These are phyloP conservation scores for Cercospora citrullina DNA, from an alignment of 2,329 filamentous ascomycete genomes.

Conservation along the genomic window DNA sequence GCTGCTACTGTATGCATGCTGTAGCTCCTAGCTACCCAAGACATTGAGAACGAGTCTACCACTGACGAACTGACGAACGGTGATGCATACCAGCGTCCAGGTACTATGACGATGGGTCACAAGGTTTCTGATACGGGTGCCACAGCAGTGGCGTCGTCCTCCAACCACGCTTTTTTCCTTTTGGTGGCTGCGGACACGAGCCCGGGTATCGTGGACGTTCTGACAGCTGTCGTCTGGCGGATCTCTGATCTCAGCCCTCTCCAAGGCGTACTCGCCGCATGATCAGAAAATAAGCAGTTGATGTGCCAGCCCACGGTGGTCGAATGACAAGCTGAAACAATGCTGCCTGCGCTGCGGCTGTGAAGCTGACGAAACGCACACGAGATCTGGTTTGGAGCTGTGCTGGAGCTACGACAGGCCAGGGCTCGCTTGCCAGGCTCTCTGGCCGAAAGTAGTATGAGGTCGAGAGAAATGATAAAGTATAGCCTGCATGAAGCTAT, in stretches of 20 bases:
- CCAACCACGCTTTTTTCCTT: constrained; percentile 1
- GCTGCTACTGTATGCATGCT: background rate
- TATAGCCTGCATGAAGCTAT: background rate
- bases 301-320: background rate
- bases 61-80: background rate
- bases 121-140: constrained; percentile 11
- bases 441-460: background rate
- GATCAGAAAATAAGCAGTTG: background rate
- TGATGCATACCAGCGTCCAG: constrained; percentile 1
- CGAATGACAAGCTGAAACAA: background rate
- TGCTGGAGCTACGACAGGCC: background rate
- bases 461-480: constrained; percentile 2
- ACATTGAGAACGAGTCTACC: constrained; percentile 5
- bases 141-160: constrained; percentile 14
- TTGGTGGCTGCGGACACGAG: background rate
- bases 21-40: background rate
- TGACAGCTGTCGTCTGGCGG: background rate
- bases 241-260: background rate
- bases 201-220: background rate
- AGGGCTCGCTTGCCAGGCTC: background rate
- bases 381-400: background rate
- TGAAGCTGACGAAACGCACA: constrained; percentile 1
- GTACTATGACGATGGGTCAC: constrained; percentile 2
- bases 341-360: background rate
- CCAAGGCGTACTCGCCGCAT: background rate